phyloP scores from a whole-genome alignment of 2,329 filamentous ascomycete genomes.

The Fusarium odoratissimum region DNA sequence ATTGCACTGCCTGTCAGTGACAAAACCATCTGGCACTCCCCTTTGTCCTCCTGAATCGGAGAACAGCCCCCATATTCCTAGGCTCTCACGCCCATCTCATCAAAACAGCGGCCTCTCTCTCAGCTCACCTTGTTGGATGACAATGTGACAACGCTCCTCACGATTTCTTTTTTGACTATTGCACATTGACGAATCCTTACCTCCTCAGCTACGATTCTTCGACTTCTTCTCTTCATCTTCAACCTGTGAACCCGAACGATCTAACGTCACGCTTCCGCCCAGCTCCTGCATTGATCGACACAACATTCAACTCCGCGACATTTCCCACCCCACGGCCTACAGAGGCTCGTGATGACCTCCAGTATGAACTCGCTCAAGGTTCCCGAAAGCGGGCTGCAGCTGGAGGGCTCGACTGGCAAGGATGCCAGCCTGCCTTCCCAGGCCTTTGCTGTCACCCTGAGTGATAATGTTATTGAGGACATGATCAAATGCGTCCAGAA shows the following conservation, averaged over 20 bases:
- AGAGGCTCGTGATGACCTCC: conserved; percentile 44
- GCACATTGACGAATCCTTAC: conserved; percentile 16
- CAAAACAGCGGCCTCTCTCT: conserved; percentile 44
- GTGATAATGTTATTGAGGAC: conserved; percentile 68
- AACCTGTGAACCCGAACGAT: conserved; percentile 19
- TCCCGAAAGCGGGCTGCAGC: conserved; percentile 67
- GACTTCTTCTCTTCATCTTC: background rate
- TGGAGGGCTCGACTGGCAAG: conserved; percentile 63
- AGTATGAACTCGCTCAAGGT: conserved; percentile 67
- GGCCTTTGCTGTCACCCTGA: conserved; percentile 69
- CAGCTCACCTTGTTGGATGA: conserved; percentile 43
- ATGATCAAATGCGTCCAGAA: conserved; percentile 70
- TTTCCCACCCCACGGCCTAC: conserved; percentile 45
- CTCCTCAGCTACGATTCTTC: conserved; percentile 6
- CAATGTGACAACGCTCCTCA: conserved; percentile 43
- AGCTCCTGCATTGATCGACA: conserved; percentile 41
- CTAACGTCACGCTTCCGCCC: conserved; percentile 20
- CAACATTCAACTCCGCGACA: conserved; percentile 42
- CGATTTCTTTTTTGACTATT: conserved; percentile 24
- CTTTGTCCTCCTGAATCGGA: conserved; percentile 40
- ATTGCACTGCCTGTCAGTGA: conserved; percentile 35
- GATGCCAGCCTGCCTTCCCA: conserved; percentile 61
- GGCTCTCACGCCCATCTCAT: conserved; percentile 37
- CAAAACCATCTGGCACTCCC: conserved; percentile 16
- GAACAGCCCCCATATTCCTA: conserved; percentile 32